A percentile compares a stretch with the other conserved stretches of the same genome.
Evolutionary conservation across 2,329 filamentous ascomycete species (phyloP).

Genomic region (Helminthosporium solani): DNA sequence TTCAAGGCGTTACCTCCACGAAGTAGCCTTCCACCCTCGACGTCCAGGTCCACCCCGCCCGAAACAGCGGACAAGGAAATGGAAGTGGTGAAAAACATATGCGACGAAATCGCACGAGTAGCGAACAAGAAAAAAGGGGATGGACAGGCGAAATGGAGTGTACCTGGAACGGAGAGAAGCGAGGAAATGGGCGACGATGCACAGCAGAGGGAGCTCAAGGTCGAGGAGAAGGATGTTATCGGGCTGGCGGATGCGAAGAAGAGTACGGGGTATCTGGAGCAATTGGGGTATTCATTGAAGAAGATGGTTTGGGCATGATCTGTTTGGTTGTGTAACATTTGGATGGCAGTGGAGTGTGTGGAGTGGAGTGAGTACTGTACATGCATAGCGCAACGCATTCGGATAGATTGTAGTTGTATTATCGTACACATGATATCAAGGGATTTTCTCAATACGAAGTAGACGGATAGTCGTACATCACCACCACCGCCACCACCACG

Average conservation of each 20-base stretch:
- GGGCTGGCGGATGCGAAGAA: conserved; percentile 80
- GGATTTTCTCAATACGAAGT: no score
- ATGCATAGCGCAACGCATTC: no score
- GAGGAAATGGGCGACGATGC: conserved; percentile 39
- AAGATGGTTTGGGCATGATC: conserved; percentile 78
- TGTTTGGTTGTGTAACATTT: no score
- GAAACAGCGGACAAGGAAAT: conserved; percentile 46
- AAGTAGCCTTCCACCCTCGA: conserved; percentile 39
- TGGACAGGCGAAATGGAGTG: conserved; percentile 30
- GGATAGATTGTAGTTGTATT: no score
- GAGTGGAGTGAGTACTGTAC: no score
- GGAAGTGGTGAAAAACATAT: conserved; percentile 65
- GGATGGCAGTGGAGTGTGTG: no score
- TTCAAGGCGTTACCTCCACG: conserved; percentile 58
- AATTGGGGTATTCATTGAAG: conserved; percentile 86
- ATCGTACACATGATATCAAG: no score
- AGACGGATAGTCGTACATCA: no score
- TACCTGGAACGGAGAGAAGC: conserved; percentile 41
- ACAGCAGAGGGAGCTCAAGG: conserved; percentile 31
- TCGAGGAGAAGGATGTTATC: conserved; percentile 71
- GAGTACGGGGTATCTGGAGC: conserved; percentile 82
- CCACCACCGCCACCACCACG: no score
- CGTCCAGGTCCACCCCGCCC: conserved; percentile 3
- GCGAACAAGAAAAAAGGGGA: conserved; percentile 53
- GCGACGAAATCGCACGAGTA: conserved; percentile 73